Base-by-base conservation (phyloP, 768 basidiomycete species). In the Lactarius quietus region DNA sequence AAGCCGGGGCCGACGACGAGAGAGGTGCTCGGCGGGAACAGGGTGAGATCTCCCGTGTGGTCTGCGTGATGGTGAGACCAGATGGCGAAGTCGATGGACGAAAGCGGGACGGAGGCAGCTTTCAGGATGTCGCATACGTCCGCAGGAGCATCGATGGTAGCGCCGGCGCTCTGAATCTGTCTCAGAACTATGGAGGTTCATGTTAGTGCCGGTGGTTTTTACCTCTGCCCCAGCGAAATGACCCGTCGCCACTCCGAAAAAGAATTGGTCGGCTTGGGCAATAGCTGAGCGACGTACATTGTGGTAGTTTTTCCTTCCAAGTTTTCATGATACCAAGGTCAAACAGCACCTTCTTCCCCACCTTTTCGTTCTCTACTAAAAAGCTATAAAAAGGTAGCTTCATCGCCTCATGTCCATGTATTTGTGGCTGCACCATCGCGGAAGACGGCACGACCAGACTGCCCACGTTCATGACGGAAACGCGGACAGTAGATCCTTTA, bases 1-100 rank as follows among this genome's bases (percentile, higher is more conserved):
- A 57, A 57, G 18, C 56, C 56, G n/a, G 56, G 56, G n/a, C 56
- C 56, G 23, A 38, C 56, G 56, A 57, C 35, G 23, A 57, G 56
- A n/a, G 56, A 26, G 6, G 56, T 57, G 3, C 29, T 57, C 14
- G 36, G 17, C 15, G 52, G 56, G 33, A 57, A 57, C 17, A 57
- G 35, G 36, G 36, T 18, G 4, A 33, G 28, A 33, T 55, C 53
- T 14, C 53, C 53, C 29, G 53, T 33, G n/a, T 55, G 53, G 35
- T 26, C 56, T 3, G 36, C 20, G 33, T 57, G 56, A 26, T 36
- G 56, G 12, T 57, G 56, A 26, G 56, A 57, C 35, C 56, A 57
- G 56, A 57, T 23, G 35, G n/a, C n/a, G 20, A 10, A 54, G 35
- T 38, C 12, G 20, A 55, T 55, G 53, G 53, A 55, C 17, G 53